A percentile compares a stretch with the other conserved stretches of the same genome.
Evolutionary conservation across 257 asterid genomes (phyloP).

Genomic region (Nicotiana attenuata): DNA sequence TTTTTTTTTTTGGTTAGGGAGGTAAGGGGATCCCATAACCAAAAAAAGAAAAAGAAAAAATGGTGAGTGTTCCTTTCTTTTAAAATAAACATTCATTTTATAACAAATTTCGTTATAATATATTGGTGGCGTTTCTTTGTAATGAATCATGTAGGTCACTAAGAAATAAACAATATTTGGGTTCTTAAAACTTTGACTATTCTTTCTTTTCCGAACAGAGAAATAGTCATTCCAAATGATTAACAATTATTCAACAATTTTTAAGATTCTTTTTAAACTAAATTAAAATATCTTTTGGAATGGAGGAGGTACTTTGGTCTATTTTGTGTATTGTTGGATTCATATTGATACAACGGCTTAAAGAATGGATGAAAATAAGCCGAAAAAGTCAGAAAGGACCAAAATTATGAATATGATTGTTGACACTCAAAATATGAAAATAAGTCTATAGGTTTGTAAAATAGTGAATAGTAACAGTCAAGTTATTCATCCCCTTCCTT

Average conservation of each 20-base stretch:
- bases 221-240: not conserved
- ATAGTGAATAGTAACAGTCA: not conserved
- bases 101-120: too few species aligned
- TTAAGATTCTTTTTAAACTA: not conserved
- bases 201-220: not conserved
- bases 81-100: too few species aligned
- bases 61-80: too few species aligned
- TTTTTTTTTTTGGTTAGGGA: too few species aligned
- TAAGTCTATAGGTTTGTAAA: not conserved
- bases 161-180: not conserved
- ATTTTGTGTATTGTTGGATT: not conserved
- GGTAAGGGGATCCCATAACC: too few species aligned
- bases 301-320: not conserved
- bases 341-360: not conserved
- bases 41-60: too few species aligned
- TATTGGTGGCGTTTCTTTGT: too few species aligned
- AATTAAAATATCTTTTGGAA: not conserved
- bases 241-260: not conserved
- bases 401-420: not conserved
- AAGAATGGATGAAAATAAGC: not conserved
- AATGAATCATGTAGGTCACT: not conserved
- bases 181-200: not conserved
- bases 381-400: not conserved
- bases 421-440: not conserved
- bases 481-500: not conserved